Base-by-base conservation (phyloP, 1,284 basidiomycete genomes). In the Naganishia liquefaciens region DNA sequence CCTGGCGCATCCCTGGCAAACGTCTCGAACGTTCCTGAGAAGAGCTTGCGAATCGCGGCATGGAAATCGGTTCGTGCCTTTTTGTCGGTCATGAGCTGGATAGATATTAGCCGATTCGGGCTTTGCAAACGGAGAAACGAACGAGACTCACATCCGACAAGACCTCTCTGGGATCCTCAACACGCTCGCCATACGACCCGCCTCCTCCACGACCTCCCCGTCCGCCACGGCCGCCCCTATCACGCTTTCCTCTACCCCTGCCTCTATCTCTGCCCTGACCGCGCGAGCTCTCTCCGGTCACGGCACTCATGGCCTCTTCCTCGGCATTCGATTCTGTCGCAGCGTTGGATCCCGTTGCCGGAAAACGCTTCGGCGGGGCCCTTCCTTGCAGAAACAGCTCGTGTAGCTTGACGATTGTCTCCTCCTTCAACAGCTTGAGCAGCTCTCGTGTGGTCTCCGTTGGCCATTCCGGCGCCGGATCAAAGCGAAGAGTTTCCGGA, bases 21-120 rank as follows among this genome's bases (percentile, higher is more conserved):
- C 23, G 87, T 92, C 51, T 93, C 88, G 46, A 98, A 83, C 69
- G 88, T 88, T 23, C 91, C 91, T 1, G 79, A 81, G 74, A 98
- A 96, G 4, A 91, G 77, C 66, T 88, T 86, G 53, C 96, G 86
- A 44, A 99, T 81, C 13, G 83, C 80, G 76, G 90, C 84, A 76
- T 99, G 95, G 63, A 96, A 84, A 5, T 84, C 85, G 2, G 91
- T 91, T 30, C 95, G 85, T 10, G 84, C 85, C 30, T 86, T 84
- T 78, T 98, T 98, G 25, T 87, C 88, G 27, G 83, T 76, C 49
- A 99, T 91, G 10, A 89, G 86, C 89, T 95, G 76, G 17, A 10
- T 33, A 23, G 28, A 46, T 15, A 9, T 50, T 13, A 37, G 28
- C 42, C 33, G 9, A n/a, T n/a, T n/a, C n/a, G n/a, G n/a, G 33